Evolutionary conservation across 352 stramenopile species (phyloP).

Genomic region (Pythium vanterpoolii): DNA sequence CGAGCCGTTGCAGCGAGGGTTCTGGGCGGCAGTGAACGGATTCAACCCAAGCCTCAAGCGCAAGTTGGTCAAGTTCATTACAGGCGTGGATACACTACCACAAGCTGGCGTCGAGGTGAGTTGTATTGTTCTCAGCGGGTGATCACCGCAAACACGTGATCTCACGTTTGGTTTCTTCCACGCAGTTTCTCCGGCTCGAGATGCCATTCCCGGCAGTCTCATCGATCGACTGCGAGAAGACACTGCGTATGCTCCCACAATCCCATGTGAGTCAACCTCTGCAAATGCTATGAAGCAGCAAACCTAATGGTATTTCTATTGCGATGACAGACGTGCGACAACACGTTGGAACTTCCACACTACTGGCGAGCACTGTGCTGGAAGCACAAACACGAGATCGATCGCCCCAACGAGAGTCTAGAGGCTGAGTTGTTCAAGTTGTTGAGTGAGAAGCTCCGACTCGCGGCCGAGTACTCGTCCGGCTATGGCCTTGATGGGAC

Average conservation of each 20-base stretch:
- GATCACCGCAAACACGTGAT: neutral
- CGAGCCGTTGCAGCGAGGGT: slow-evolving; percentile 31
- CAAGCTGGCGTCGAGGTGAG: slow-evolving; percentile 61
- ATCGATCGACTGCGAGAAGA: slow-evolving; percentile 35
- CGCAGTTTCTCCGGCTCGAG: slow-evolving; percentile 71
- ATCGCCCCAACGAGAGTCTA: slow-evolving; percentile 23
- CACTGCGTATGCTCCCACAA: slow-evolving; percentile 63
- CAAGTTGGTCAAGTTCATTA: slow-evolving; percentile 74
- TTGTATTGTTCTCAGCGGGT: neutral
- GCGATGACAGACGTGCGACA: slow-evolving; percentile 58
- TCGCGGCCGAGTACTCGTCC: slow-evolving; percentile 56
- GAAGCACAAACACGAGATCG: slow-evolving; percentile 34
- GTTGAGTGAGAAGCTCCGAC: slow-evolving; percentile 45
- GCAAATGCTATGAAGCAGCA: neutral
- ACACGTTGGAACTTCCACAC: slow-evolving; percentile 67
- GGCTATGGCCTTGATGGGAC: slow-evolving; percentile 68
- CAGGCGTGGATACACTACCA: slow-evolving; percentile 59
- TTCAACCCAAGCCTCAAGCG: slow-evolving; percentile 55
- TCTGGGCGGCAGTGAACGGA: slow-evolving; percentile 52
- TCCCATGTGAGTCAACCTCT: slow-evolving; percentile 42
- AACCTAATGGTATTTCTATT: neutral
- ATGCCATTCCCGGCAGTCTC: slow-evolving; percentile 63
- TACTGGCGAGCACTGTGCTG: slow-evolving; percentile 74
- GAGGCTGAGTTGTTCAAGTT: slow-evolving; percentile 43
- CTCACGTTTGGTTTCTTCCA: neutral